These are phyloP conservation scores for Aspergillus egyptiacus DNA, from an alignment of 495 filamentous ascomycete species.

Conservation along the genomic window DNA sequence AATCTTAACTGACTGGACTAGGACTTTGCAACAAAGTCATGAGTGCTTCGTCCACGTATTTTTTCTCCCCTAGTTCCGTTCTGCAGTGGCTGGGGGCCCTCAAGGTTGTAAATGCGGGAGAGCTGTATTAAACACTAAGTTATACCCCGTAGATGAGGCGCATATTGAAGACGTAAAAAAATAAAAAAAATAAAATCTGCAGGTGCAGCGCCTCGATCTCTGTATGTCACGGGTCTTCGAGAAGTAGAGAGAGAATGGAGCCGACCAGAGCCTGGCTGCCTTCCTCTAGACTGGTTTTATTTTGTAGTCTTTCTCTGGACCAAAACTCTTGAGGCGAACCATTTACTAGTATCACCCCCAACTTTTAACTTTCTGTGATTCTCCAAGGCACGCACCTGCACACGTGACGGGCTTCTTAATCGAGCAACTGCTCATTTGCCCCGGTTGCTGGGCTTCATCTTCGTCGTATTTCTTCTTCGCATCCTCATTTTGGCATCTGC, in stretches of 20 bases:
- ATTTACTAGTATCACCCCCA: background rate
- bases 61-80: no score
- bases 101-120: slow-evolving; percentile 13
- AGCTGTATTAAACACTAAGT: slow-evolving; percentile 11
- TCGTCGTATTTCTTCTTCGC: slow-evolving; percentile 1
- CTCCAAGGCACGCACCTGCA: background rate
- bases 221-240: background rate
- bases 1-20: background rate
- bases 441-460: background rate
- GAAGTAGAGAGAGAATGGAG: slow-evolving; percentile 3
- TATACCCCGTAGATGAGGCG: slow-evolving; percentile 6
- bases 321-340: slow-evolving; percentile 1
- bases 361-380: background rate
- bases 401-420: slow-evolving; percentile 15
- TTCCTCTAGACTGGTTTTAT: slow-evolving; percentile 7
- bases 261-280: slow-evolving; percentile 8
- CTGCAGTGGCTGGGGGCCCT: no score
- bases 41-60: no score
- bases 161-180: slow-evolving; percentile 10
- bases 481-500: background rate
- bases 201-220: slow-evolving; percentile 10
- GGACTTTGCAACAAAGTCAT: background rate
- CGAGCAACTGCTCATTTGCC: slow-evolving; percentile 7
- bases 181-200: slow-evolving; percentile 12
- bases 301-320: slow-evolving; percentile 12